Evolutionary conservation across 768 basidiomycete genomes (phyloP), one percentile per base, ranked within the genome.

Genomic region (Nidularia pulvinata): DNA sequence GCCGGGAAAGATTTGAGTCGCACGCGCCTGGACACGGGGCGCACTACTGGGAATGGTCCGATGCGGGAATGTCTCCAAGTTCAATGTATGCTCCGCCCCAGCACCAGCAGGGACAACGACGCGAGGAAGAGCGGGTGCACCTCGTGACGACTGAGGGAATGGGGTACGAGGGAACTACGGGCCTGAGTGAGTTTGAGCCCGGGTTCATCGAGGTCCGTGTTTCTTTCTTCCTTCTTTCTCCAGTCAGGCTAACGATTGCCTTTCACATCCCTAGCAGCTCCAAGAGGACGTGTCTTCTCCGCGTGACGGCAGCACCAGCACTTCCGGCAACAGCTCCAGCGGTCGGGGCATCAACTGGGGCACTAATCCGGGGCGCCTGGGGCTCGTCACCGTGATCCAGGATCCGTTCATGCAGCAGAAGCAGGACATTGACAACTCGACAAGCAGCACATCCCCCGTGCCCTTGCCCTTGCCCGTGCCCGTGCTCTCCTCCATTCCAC

Each of bases 331-430:
- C 50, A 61, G 61, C 22, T 59, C 56, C 19, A 61, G 54, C 47
- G 62, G 63, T 37, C 45, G n/a, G n/a, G n/a, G 47, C 7, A 49
- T 58, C 19, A 55, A 59, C 39, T 71, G 70, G 68, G 59, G 62
- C 11, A 35, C 62, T 2, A 49, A 51, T 19, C 44, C 57, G 22
- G 55, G 53, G 9, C 55, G 66, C 16, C 59, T 60, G 30, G 68
- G 66, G 0, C 55, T 66, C 7, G 59, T 61, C 10, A 55, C 61
- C 13, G 53, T 66, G 14, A 56, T 69, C 25, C 57, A 61, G 10
- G 67, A 69, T 51, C 66, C 67, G 5, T 68, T 64, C 46, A 57
- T 39, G 7, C 37, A 39, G 9, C 9, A 39, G 37, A 9, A n/a
- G n/a, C n/a, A n/a, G n/a, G n/a, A n/a, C n/a, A n/a, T n/a, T n/a